A percentile compares a stretch with the other conserved stretches of the same genome.
These are phyloP conservation scores for Colletotrichum magnum DNA, from an alignment of 2,329 filamentous ascomycete species.

Conservation along the genomic window DNA sequence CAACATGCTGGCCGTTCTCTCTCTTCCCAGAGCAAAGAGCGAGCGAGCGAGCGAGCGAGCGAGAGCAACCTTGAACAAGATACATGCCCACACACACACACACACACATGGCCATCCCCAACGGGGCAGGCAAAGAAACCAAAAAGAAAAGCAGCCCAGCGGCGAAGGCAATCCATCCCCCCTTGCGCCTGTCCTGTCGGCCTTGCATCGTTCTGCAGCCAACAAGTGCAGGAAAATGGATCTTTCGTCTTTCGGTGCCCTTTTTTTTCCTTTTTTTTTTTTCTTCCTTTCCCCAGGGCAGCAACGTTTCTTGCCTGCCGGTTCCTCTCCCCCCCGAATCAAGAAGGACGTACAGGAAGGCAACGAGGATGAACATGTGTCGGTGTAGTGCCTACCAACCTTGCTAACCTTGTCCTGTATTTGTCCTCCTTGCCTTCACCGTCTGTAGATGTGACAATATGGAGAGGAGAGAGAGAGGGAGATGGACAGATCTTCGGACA, in stretches of 20 bases:
- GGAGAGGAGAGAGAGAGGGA: background rate
- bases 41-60: too few species aligned
- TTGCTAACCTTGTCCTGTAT: background rate
- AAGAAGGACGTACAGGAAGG: background rate
- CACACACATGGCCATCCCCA: too few species aligned
- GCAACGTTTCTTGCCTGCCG: background rate
- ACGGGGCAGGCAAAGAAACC: background rate
- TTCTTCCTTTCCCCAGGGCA: background rate
- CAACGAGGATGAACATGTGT: background rate
- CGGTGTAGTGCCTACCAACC: too few species aligned
- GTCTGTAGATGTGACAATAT: too few species aligned
- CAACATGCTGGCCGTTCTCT: too few species aligned
- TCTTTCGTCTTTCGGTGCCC: background rate
- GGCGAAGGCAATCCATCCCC: background rate
- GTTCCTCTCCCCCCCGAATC: background rate
- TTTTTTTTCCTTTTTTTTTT: background rate
- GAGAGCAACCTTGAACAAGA: too few species aligned
- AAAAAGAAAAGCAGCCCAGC: background rate
- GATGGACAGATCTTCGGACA: conserved; percentile 8
- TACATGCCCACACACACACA: too few species aligned
- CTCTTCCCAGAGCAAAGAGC: too few species aligned
- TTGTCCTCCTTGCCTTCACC: too few species aligned
- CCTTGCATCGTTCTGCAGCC: background rate
- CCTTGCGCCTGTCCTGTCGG: background rate
- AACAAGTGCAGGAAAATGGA: background rate